Base-by-base conservation (phyloP, 169 alveolate genomes). In the Plasmodium vinckei region DNA sequence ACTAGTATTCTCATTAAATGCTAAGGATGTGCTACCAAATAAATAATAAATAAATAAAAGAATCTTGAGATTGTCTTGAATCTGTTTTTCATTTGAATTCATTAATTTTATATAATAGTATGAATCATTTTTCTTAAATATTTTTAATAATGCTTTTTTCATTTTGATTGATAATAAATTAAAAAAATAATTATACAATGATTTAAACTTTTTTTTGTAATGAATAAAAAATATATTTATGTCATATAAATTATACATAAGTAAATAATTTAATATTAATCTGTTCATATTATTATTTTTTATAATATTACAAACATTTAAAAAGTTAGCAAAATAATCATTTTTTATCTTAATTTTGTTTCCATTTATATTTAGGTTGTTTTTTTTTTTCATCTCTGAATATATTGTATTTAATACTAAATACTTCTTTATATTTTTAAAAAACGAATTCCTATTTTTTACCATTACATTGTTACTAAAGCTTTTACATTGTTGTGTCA, bases 151-250 rank as follows among this genome's bases (percentile, higher is more conserved):
- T 19, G 54, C 27, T n/a, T 75, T 75, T 68, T 75, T 75, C 75
- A 54, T 63, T 75, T 75, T 75, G 2, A 75, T 47, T 17, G 88
- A 75, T 2, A 75, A 54, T 15, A 75, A 75, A 49, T 75, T 75
- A 42, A 75, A 75, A 75, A 75, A 61, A 63, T 44, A 75, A 21
- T 75, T 49, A 9, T 75, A 75, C 19, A 75, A 49, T 5, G 51
- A 12, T 23, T 75, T 75, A 12, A 75, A 75, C 1, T 75, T 61
- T 33, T 63, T 75, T 54, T 75, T 75, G 44, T 49, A 61, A 17
- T 75, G 88, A 0, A n/a, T 10, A 54, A 61, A 75, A 64, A 75
- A 63, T 10, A 27, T 9, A 23, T 60, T 9, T 25, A 75, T 63
- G 23, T 75, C 75, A 44, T 75, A 54, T 12, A 19, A 33, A 42